Evolutionary conservation across 1,139 yeast species (phyloP).

Genomic region (Candida pseudoviswanathii): DNA sequence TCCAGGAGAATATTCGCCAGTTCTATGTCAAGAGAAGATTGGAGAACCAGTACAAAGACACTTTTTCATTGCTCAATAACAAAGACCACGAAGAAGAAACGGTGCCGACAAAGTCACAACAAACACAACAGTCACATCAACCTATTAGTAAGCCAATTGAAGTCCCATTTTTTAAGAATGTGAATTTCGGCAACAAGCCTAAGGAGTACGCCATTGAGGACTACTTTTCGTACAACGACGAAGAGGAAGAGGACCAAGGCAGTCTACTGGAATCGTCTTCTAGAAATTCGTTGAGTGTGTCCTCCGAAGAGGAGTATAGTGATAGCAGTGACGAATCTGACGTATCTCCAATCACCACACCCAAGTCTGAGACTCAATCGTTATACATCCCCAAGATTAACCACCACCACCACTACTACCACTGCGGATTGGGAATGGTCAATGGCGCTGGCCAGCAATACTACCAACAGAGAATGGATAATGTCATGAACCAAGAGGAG

Average conservation of each 20-base stretch:
- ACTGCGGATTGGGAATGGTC: conserved; percentile 26
- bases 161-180: conserved; percentile 44
- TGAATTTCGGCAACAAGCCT: conserved; percentile 35
- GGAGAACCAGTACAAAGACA: conserved; percentile 18
- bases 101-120: conserved; percentile 5
- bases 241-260: conserved; percentile 16
- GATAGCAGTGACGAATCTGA: conserved; percentile 14
- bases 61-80: conserved; percentile 38
- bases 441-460: conserved; percentile 27
- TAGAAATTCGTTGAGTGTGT: conserved; percentile 5
- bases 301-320: conserved; percentile 1
- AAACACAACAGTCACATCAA: not conserved
- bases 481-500: conserved; percentile 22
- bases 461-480: not conserved
- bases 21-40: conserved; percentile 28
- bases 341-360: conserved; percentile 13
- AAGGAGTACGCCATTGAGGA: conserved; percentile 41
- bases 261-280: conserved; percentile 1
- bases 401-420: conserved; percentile 41
- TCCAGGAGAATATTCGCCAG: conserved; percentile 42
- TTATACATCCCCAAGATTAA: conserved; percentile 28
- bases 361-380: conserved; percentile 21
- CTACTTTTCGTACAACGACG: conserved; percentile 37
- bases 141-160: conserved; percentile 6
- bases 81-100: not conserved